phyloP scores from a whole-genome alignment of 352 stramenopile genomes.

The Phytophthora ohioensis region DNA sequence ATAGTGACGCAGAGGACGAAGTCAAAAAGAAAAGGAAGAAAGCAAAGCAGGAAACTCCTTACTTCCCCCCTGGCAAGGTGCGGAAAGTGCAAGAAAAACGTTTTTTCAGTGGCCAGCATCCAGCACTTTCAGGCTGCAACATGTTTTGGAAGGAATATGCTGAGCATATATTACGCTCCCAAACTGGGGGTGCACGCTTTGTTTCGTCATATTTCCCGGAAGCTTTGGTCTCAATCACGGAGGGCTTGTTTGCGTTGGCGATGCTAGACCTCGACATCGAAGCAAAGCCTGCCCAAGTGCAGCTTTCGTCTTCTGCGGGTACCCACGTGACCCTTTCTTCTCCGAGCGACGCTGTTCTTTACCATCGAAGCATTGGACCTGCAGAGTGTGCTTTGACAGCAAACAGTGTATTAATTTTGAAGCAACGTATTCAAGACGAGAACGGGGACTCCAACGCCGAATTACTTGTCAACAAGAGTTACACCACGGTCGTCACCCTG shows the following conservation, averaged over 20 bases:
- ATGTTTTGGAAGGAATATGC: constrained; percentile 76
- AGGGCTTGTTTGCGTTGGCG: constrained; percentile 63
- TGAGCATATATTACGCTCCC: constrained; percentile 33
- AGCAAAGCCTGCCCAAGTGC: constrained; percentile 24
- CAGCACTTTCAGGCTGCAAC: constrained; percentile 49
- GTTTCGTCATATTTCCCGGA: constrained; percentile 69
- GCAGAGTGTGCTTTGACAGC: constrained; percentile 26
- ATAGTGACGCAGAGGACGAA: constrained; percentile 10
- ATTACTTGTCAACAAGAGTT: constrained; percentile 60
- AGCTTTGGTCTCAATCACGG: constrained; percentile 49
- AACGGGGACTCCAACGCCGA: constrained; percentile 37
- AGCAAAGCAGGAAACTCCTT: constrained; percentile 35
- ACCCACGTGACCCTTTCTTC: constrained; percentile 30
- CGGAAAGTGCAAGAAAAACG: constrained; percentile 55
- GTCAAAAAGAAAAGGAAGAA: constrained; percentile 26
- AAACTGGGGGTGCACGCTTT: constrained; percentile 37
- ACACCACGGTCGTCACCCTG: constrained; percentile 59
- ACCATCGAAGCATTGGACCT: constrained; percentile 56
- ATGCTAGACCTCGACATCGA: constrained; percentile 57
- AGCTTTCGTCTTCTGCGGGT: constrained; percentile 16
- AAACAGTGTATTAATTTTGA: constrained; percentile 60
- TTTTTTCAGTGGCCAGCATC: constrained; percentile 40
- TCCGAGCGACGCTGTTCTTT: constrained; percentile 49
- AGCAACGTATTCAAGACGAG: constrained; percentile 53
- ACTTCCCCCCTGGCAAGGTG: constrained; percentile 56